Percentiles rank a stretch among this genome's conserved stretches.
These are phyloP conservation scores for Penicillium sp. DNA, from an alignment of 2,329 filamentous ascomycete species.

Conservation along the genomic window DNA sequence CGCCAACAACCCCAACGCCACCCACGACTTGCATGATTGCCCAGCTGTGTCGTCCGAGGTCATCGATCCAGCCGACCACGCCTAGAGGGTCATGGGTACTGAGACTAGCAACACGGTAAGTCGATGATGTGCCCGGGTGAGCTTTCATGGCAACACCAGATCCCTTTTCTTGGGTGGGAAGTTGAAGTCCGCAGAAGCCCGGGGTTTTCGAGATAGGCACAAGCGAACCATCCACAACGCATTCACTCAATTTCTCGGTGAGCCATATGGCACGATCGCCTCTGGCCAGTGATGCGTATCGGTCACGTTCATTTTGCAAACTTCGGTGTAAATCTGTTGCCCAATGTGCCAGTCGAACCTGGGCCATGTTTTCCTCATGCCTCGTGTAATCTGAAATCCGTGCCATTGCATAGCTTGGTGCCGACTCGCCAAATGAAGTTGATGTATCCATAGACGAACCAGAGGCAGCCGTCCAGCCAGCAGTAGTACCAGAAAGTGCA, in stretches of 20 bases:
- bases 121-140: conserved; percentile 21
- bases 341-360: conserved; percentile 78
- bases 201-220: conserved; percentile 51
- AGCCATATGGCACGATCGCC: conserved; percentile 69
- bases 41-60: conserved; percentile 65
- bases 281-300: conserved; percentile 63
- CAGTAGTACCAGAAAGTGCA: conserved; percentile 11
- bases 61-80: conserved; percentile 67
- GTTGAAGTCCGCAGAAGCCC: conserved; percentile 27
- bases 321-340: conserved; percentile 77
- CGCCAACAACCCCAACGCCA: conserved; percentile 71
- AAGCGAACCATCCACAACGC: conserved; percentile 64
- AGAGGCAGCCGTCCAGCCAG: conserved; percentile 9
- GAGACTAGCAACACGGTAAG: conserved; percentile 38
- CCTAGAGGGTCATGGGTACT: conserved; percentile 76
- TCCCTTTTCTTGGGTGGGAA: conserved; percentile 23
- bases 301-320: conserved; percentile 69
- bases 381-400: conserved; percentile 61
- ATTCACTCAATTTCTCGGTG: conserved; percentile 65
- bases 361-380: conserved; percentile 61
- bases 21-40: conserved; percentile 72
- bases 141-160: conserved; percentile 23
- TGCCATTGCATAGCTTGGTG: conserved; percentile 59
- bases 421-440: conserved; percentile 25
- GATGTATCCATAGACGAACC: conserved; percentile 30